Percentiles rank a stretch among this genome's conserved stretches.
Evolutionary conservation across 371 early-diverging fungal species (phyloP).

Genomic region (Rhizopus microsporus): DNA sequence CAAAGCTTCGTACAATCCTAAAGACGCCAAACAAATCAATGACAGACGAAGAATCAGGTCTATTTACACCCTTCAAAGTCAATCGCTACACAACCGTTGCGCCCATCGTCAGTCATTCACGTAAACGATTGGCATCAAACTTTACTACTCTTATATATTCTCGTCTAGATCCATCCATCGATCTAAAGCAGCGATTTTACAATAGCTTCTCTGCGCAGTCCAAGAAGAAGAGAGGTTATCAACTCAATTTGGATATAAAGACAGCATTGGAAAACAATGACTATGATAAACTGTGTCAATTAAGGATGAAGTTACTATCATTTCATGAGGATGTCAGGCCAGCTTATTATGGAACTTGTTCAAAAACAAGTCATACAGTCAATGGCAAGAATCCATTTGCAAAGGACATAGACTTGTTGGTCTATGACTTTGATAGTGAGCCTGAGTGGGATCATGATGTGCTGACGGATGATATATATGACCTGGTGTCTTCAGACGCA

Average conservation of each 20-base stretch:
- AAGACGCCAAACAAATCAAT: too few species aligned
- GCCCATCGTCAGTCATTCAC: background rate
- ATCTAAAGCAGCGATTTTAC: conserved; percentile 15
- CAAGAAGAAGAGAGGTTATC: conserved; percentile 11
- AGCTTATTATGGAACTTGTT: conserved; percentile 83
- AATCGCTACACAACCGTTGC: background rate
- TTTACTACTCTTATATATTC: conserved; percentile 15
- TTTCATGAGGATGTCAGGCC: conserved; percentile 76
- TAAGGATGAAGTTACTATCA: conserved; percentile 67
- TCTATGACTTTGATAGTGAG: conserved; percentile 87
- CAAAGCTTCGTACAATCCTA: background rate
- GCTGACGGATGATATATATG: conserved; percentile 18
- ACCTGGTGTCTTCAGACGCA: conserved; percentile 11
- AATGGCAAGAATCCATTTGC: conserved; percentile 66
- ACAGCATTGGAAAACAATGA: background rate
- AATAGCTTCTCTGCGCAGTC: conserved; percentile 2
- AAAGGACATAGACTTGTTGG: conserved; percentile 58
- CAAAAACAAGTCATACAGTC: conserved; percentile 56
- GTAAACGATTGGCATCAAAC: conserved; percentile 9
- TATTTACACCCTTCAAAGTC: conserved; percentile 8
- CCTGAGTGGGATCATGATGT: conserved; percentile 77
- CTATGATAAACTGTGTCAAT: background rate
- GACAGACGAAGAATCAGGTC: background rate
- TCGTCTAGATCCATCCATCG: conserved; percentile 3
- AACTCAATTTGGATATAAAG: background rate